Base-by-base conservation (phyloP, 2,329 filamentous ascomycete species). In the Tolypocladium guangdongense region DNA sequence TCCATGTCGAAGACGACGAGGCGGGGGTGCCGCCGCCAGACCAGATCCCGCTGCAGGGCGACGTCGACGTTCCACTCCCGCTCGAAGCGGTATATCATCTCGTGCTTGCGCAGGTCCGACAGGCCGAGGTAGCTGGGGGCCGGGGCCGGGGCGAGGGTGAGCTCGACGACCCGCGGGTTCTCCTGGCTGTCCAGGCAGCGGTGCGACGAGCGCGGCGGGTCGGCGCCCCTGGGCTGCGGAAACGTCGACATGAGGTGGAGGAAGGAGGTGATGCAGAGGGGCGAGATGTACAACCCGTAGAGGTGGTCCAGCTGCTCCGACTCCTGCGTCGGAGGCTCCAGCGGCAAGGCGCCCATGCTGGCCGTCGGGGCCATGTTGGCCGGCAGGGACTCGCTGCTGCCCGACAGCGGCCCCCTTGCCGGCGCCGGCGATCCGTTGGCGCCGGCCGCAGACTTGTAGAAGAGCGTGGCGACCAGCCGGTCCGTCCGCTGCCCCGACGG, bases 1-100 rank as follows among this genome's bases (percentile, higher is more conserved):
- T 99, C 93, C 93, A 99, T 99, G 69, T 99, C 93, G 65, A 99
- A 99, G 35, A 96, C 89, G 4, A 92, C 90, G 12, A 97, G 77
- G 10, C 92, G 82, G 59, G 91, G 91, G 69, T 95, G 82, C 32
- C 86, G 80, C 55, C 90, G 78, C 75, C 86, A 90, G 35, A 92
- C 76, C 33, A 75, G 80, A 64, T 92, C 88, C 41, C 71, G 71
- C 68, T 95, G 88, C 57, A 95, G 76, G 22, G 88, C 81, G 16
- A 92, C 86, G 68, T 95, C 88, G 41, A 93, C 85, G 63, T 90
- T 91, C 88, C 89, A 95, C 67, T 92, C 87, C 57, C 83, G 81
- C 77, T 95, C 89, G 63, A 95, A 95, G 20, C 84, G 80, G 73
- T 88, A 90, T 55, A 95, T 83, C 55, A 83, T 81, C 71, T 92